A percentile compares a stretch with the other conserved stretches of the same genome.
phyloP scores from a whole-genome alignment of 108 stramenopile species.

The Skeletonema potamos region DNA sequence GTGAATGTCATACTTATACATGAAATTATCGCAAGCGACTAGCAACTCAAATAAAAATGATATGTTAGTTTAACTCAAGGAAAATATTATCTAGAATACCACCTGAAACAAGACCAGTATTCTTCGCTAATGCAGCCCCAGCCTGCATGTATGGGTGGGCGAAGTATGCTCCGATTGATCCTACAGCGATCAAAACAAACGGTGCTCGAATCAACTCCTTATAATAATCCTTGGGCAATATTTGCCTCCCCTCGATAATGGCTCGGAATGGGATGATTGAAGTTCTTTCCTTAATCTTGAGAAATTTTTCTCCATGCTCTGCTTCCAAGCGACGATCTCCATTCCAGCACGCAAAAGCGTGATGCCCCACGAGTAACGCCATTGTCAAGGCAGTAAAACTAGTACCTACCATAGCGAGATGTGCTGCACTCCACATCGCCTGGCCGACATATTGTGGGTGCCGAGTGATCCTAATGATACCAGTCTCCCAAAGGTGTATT shows the following conservation, averaged over 20 bases:
- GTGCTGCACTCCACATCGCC: constrained; percentile 90
- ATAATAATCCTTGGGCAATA: constrained; percentile 85
- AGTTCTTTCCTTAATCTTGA: constrained; percentile 74
- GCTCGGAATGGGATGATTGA: constrained; percentile 90
- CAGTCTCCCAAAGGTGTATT: constrained; percentile 93
- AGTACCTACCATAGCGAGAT: constrained; percentile 89
- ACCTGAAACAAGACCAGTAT: constrained; percentile 55
- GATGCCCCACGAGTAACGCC: constrained; percentile 87
- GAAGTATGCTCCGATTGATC: constrained; percentile 91
- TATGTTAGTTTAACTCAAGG: constrained; percentile 26
- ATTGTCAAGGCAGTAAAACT: constrained; percentile 81
- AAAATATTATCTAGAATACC: constrained; percentile 48
- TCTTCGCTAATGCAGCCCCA: constrained; percentile 78
- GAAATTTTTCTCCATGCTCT: constrained; percentile 83
- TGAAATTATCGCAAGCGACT: neutral
- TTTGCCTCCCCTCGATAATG: constrained; percentile 87
- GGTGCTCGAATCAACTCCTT: constrained; percentile 92
- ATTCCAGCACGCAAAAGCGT: constrained; percentile 92
- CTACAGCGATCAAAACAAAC: constrained; percentile 86
- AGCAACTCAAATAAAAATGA: neutral
- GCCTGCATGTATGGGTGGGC: constrained; percentile 97
- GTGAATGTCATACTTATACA: constrained; percentile 3
- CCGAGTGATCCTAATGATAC: constrained; percentile 93
- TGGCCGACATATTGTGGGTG: constrained; percentile 97
- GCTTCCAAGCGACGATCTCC: constrained; percentile 88